phyloP scores from a whole-genome alignment of 2,329 filamentous ascomycete species.

The Sclerotinia glacialis region DNA sequence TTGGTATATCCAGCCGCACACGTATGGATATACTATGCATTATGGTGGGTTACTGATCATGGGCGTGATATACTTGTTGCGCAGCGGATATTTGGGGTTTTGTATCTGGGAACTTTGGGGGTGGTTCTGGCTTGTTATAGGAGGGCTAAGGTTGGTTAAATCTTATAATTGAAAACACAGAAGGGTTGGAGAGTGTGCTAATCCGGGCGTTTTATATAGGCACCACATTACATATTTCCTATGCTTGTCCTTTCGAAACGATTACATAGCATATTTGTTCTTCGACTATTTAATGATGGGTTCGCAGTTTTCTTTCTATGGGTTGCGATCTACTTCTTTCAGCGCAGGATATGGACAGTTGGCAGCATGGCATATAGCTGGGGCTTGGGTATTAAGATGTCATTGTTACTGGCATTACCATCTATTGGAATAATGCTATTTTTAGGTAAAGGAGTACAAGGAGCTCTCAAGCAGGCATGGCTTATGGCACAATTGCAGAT shows the following conservation, averaged over 20 bases:
- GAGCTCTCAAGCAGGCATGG: constrained; percentile 64
- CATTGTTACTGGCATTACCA: constrained; percentile 76
- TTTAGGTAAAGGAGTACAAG: constrained; percentile 64
- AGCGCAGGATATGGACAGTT: constrained; percentile 69
- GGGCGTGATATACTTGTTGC: constrained; percentile 74
- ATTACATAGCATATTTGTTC: constrained; percentile 87
- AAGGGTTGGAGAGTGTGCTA: neutral
- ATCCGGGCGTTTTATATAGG: constrained; percentile 45
- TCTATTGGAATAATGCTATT: constrained; percentile 75
- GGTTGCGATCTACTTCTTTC: constrained; percentile 73
- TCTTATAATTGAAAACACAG: neutral
- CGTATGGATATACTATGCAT: constrained; percentile 80
- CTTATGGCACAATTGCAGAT: constrained; percentile 79
- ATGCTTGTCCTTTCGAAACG: constrained; percentile 87
- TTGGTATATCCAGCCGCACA: constrained; percentile 93
- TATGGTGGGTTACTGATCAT: constrained; percentile 74
- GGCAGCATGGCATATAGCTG: constrained; percentile 71
- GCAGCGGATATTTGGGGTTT: constrained; percentile 76
- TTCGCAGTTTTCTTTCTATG: constrained; percentile 84
- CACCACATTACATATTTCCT: constrained; percentile 82
- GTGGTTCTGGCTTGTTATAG: constrained; percentile 82
- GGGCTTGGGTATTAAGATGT: constrained; percentile 95
- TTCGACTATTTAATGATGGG: constrained; percentile 94
- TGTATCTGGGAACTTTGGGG: constrained; percentile 75
- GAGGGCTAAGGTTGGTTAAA: constrained; percentile 59